Evolutionary conservation across 148 eudicot species (phyloP), one percentile per base, ranked within the genome.

Genomic region (Amaranthus hypochondriacus): DNA sequence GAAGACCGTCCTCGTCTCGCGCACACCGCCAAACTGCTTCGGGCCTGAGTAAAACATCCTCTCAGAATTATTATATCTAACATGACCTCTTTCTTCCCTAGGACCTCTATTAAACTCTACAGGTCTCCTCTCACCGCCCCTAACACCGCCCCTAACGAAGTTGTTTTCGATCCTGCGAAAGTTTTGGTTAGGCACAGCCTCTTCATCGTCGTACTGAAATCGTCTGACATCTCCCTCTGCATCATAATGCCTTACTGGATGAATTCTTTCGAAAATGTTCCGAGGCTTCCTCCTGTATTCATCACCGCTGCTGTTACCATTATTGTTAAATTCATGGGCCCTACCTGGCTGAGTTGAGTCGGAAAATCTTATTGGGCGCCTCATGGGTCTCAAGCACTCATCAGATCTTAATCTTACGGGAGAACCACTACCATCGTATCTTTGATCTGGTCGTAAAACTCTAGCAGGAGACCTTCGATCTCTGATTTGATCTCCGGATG

Each of bases 401-500:
- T 82, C 84, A 7, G 77, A 68, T 71, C 83, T 84, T 67, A 63
- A 21, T 70, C 88, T 79, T 57, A 74, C 87, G 5, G 76, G 60
- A 56, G 78, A 80, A 56, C 83, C 85, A n/a, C 65, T 78, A 12
- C 77, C 56, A 70, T 84, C 83, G 47, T 79, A 83, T 73, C 84
- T 82, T 54, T 82, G 86, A n/a, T 55, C 76, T 47, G 77, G 80
- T 51, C 77, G 80, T 18, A 82, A 77, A 60, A 69, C 56, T 73
- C 89, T 85, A 6, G 62, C 81, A 7, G 91, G 89, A 67, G 90
- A 83, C 70, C 83, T 78, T 73, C 89, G 81, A 28, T 80, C 83
- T 69, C 80, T 84, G 50, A 70, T 71, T 54, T 71, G 76, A 76
- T 76, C 68, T 4, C 61, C 70, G 50, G 62, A 77, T 67, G 18